Conservation (phyloP, 2,329 filamentous ascomycete genomes). For the Fusarium cyanostomum region DNA sequence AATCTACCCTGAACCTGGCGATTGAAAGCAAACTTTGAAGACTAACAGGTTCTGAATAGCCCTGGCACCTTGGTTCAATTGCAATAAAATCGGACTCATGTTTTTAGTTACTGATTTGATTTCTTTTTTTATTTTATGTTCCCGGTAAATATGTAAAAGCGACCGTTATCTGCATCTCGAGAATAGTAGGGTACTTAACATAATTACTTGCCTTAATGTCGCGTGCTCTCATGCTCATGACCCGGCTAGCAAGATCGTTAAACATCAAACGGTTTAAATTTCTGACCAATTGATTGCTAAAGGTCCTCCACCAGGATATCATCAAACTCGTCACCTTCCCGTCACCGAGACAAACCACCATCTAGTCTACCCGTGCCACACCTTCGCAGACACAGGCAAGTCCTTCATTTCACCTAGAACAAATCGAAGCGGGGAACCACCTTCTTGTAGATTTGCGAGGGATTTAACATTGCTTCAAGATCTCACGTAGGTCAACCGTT, state of each 20-base stretch:
- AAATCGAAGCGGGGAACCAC: not conserved
- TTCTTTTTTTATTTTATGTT: too few relatives aligned
- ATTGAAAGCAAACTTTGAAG: not conserved
- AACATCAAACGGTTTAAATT: too few relatives aligned
- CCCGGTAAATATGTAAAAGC: too few relatives aligned
- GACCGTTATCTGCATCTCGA: too few relatives aligned
- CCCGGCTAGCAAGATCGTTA: too few relatives aligned
- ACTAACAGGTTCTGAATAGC: not conserved
- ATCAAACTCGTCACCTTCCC: too few relatives aligned
- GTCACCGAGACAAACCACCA: not conserved
- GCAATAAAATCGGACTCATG: not conserved
- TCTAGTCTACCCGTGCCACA: not conserved
- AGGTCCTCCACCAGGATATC: too few relatives aligned
- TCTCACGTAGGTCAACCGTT: not conserved
- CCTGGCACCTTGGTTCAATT: not conserved
- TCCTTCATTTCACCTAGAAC: conserved; percentile 4
- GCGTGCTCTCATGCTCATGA: too few relatives aligned
- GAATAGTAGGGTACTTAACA: too few relatives aligned
- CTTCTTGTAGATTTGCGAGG: not conserved
- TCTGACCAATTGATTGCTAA: too few relatives aligned
- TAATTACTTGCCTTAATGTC: too few relatives aligned
- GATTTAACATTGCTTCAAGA: not conserved
- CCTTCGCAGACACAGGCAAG: not conserved
- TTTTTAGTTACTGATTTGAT: too few relatives aligned
- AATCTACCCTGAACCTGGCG: conserved; percentile 36